Base-by-base conservation (phyloP, 345 rosid genomes). In the Heritiera fomes region DNA sequence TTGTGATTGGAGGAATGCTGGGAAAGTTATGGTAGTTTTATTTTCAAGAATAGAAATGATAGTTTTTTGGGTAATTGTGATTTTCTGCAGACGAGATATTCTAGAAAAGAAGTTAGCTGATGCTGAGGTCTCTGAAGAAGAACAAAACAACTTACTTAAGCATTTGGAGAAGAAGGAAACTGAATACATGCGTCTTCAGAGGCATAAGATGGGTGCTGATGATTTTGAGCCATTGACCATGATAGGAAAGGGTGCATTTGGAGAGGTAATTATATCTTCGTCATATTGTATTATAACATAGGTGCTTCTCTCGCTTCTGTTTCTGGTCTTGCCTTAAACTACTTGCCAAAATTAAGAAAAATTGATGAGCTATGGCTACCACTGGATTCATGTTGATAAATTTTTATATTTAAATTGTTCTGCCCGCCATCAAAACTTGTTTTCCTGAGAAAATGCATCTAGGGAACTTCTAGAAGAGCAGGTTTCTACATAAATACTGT, bases 161-260 rank as follows among this genome's bases (percentile, higher is more conserved):
- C 84, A 88, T 87, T 82, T 95, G 78, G 98, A 95, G 88, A 91
- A 90, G 90, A 94, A 91, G 83, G 98, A 94, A 89, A 91, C 93
- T 55, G 98, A 94, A 81, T 94, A 90, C 86, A 94, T 94, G 98
- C 98, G 97, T n/a, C 91, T 90, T 75, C 97, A 90, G 83, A 88
- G 98, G 84, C 98, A 93, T 88, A 94, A 94, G 83, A 94, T 94
- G 98, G 97, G 97, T 65, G 90, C 97, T 83, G 98, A 94, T 84
- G 98, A 94, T 86, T 94, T 94, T 79, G 98, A 94, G 86, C 97
- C 94, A 45, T 84, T 94, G 89, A 94, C 98, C 70, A 94, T 94
- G 97, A 94, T 94, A 86, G 98, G 98, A 67, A 94, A 93, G 84
- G 98, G 98, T 43, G 98, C 98, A 77, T 94, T 94, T 80, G 98